Conservation (phyloP, 1,284 basidiomycete species). For the Taiwanofungus camphoratus region DNA sequence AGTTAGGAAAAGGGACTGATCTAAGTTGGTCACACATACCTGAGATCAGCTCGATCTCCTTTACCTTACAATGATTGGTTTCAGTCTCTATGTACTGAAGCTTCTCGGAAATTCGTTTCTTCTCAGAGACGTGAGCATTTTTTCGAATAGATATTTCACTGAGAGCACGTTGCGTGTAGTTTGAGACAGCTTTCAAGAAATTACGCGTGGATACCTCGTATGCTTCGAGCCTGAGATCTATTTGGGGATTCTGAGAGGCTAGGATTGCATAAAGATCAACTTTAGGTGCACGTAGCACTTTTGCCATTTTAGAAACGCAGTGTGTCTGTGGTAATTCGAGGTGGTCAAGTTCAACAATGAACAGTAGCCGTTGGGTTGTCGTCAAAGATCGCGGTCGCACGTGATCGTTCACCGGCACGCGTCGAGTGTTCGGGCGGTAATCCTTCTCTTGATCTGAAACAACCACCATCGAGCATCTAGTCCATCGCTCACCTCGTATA, state of each 20-base stretch:
- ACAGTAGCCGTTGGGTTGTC: background rate
- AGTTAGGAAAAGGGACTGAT: background rate
- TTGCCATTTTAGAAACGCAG: no score
- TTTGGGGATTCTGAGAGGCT: conserved; percentile 47
- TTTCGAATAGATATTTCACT: conserved; percentile 57
- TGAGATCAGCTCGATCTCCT: conserved; percentile 66
- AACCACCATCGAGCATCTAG: no score
- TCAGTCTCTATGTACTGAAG: conserved; percentile 54
- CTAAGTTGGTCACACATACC: conserved; percentile 35
- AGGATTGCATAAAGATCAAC: conserved; percentile 58
- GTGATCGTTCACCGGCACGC: background rate
- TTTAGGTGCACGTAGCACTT: conserved; percentile 46
- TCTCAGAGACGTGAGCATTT: conserved; percentile 49
- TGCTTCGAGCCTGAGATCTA: conserved; percentile 57
- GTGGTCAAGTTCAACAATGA: no score
- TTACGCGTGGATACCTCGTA: conserved; percentile 62
- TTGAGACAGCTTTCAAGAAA: conserved; percentile 63
- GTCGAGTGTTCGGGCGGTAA: no score
- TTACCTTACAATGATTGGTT: conserved; percentile 63
- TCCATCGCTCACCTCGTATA: background rate
- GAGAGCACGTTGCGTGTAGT: conserved; percentile 62
- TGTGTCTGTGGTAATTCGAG: no score
- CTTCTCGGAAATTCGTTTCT: conserved; percentile 53
- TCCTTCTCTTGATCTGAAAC: no score
- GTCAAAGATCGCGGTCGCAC: background rate